Evolutionary conservation across 768 basidiomycete species (phyloP), one percentile per base, ranked within the genome.

Genomic region (Tylopilus sp.): DNA sequence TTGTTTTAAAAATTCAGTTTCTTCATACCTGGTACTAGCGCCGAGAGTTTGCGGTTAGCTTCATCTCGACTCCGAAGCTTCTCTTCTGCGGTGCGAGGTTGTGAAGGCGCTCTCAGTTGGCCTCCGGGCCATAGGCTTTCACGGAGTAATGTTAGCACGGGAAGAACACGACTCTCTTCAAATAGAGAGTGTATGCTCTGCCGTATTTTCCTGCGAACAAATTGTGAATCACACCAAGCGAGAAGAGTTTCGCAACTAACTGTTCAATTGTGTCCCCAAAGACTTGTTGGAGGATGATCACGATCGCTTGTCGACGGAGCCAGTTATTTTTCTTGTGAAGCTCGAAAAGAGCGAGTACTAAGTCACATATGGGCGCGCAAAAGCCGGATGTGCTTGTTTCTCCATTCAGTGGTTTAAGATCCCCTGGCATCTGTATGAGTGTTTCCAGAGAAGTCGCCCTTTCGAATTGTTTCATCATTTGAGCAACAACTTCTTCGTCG

Each of bases 241-340:
- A 6, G 50, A 4, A 45, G 26, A 61, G 19, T 25, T 41, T 26
- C 29, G 28, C 28, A 0, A 68, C 81, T 62, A 48, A 96, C 96
- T 93, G 78, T 71, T 99, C 97, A 61, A 98, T 93, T 0, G 97
- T 98, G 14, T 91, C 90, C 12, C 95, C 96, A 3, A 99, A 78
- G 4, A 98, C 85, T 65, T 98, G 96, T 66, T 98, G 97, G 46
- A 98, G 72, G 54, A 98, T 94, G 47, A 98, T 92, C 14, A 98
- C 89, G 60, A 97, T 92, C 3, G 97, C 95, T 67, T 98, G 97
- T 19, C 92, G 77, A 48, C 96, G 79, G 25, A 98, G 75, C 97
- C 97, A 99, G 61, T 96, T 97, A 63, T 95, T 94, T 70, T 91
- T 87, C 77, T 92, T 93, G 72, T 97, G 86, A 17, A 98, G 81